Evolutionary conservation across 2,329 filamentous ascomycete genomes (phyloP), one percentile per base, ranked within the genome.

Genomic region (Aureobasidium zeae): DNA sequence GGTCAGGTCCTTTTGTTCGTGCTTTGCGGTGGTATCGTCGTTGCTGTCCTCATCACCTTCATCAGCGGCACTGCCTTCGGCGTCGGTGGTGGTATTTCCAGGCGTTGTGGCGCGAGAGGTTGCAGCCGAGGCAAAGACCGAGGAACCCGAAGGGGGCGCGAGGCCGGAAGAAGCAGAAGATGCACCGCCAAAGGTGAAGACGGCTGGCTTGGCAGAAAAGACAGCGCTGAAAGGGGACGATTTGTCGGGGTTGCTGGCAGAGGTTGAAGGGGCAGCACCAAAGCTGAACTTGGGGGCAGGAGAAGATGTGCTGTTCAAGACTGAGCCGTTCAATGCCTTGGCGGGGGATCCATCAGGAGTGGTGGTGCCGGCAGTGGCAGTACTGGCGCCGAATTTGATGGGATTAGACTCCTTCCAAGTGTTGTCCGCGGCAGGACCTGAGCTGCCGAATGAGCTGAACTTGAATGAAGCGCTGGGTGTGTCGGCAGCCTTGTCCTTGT

Each of bases 1-100:
- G 44, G 79, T 79, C 53, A 89, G 71, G 57, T 81, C 80, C 19
- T 50, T 50, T 8, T 39, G 47, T n/a, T n/a, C n/a, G n/a, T n/a
- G n/a, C n/a, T n/a, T n/a, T n/a, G n/a, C n/a, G n/a, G n/a, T n/a
- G 24, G 52, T 48, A 15, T 43, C 39, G n/a, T 43, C 34, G 31
- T 55, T 52, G 19, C 45, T 51, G 19, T 54, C 51, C 6, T 19
- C 25, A 57, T 55, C 25, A 53, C 53, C 20, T 50, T 52, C 44
- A 10, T 52, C 49, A 34, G 45, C 60, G 34, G 43, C 47, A 45
- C 26, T 52, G 16, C 39, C 54, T 45, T 30, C 61, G 57, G 48
- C 56, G 36, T 67, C 66, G 29, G 66, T 67, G 3, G 66, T 66
- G 24, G 60, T 52, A n/a, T 65, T 66, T 3, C 33, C 43, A 8